phyloP scores from a whole-genome alignment of 768 basidiomycete species.

The Sporobolomyces roseus region DNA sequence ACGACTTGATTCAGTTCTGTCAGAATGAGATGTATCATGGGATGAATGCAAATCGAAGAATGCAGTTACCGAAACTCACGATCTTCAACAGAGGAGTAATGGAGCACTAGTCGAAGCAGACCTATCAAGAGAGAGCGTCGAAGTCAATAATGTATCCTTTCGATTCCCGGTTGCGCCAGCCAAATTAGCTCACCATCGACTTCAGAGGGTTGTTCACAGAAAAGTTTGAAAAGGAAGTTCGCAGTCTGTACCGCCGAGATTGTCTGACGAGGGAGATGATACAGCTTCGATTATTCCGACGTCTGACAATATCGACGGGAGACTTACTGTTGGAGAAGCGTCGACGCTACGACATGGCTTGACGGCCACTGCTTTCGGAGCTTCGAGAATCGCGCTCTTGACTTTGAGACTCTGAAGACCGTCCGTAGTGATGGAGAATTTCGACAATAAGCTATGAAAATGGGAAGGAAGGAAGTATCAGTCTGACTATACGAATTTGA shows the following conservation, averaged over 20 bases:
- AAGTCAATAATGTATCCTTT: too few species aligned
- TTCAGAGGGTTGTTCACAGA: neutral
- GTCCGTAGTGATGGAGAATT: constrained; percentile 81
- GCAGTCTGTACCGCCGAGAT: constrained; percentile 71
- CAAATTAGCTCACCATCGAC: neutral
- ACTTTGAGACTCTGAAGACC: constrained; percentile 76
- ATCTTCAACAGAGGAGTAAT: constrained; percentile 24
- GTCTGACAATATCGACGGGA: neutral
- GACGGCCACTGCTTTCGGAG: constrained; percentile 9
- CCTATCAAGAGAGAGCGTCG: neutral
- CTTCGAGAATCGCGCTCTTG: constrained; percentile 58
- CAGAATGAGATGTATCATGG: neutral
- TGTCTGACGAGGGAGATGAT: constrained; percentile 54
- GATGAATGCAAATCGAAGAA: neutral
- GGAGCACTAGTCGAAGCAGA: constrained; percentile 14
- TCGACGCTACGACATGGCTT: constrained; percentile 55
- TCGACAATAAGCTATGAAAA: constrained; percentile 77
- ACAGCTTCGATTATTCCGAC: neutral
- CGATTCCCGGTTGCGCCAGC: too few species aligned
- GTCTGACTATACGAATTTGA: too few species aligned
- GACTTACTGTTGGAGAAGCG: constrained; percentile 45
- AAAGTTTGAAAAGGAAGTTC: constrained; percentile 67
- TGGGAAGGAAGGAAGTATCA: neutral
- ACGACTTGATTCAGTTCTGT: neutral
- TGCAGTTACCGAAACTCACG: constrained; percentile 5